phyloP scores from a whole-genome alignment of 23 red algal species.

The Rhodosorus marinus region DNA sequence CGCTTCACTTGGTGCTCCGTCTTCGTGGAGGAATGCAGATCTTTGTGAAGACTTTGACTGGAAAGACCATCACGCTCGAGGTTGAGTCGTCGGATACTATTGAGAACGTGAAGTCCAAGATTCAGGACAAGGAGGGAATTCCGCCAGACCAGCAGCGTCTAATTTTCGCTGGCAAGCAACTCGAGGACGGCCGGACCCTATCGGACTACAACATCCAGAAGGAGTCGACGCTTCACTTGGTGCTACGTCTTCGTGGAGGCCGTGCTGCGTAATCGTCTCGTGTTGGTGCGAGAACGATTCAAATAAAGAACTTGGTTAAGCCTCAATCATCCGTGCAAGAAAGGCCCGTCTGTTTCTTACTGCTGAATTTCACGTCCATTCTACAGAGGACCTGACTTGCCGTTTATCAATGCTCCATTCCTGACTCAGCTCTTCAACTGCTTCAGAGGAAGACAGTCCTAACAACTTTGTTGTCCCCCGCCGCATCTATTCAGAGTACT shows the following conservation, averaged over 20 bases:
- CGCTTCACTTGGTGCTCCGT: constrained; percentile 80
- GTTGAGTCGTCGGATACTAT: constrained; percentile 85
- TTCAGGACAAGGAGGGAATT: constrained; percentile 85
- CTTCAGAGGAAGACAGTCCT: no score
- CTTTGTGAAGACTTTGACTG: constrained; percentile 82
- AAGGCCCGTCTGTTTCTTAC: no score
- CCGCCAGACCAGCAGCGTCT: constrained; percentile 38
- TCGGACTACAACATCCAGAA: constrained; percentile 59
- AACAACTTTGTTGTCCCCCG: no score
- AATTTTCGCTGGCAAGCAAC: constrained; percentile 42
- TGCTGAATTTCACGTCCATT: no score
- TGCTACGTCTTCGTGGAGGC: constrained; percentile 56
- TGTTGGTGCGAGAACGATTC: no score
- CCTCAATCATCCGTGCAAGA: no score
- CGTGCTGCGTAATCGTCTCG: no score
- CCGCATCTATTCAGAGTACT: no score
- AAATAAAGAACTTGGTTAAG: no score
- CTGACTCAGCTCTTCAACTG: no score
- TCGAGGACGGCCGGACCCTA: constrained; percentile 50
- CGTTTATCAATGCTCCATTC: no score
- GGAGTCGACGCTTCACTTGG: constrained; percentile 57
- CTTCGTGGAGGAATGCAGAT: constrained; percentile 87
- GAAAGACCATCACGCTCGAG: constrained; percentile 81
- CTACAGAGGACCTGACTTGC: no score
- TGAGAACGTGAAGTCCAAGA: constrained; percentile 77